Percentiles rank a stretch among this genome's conserved stretches.
Conservation (phyloP, 148 eudicot species). For the Rhododendron mucronatum region DNA sequence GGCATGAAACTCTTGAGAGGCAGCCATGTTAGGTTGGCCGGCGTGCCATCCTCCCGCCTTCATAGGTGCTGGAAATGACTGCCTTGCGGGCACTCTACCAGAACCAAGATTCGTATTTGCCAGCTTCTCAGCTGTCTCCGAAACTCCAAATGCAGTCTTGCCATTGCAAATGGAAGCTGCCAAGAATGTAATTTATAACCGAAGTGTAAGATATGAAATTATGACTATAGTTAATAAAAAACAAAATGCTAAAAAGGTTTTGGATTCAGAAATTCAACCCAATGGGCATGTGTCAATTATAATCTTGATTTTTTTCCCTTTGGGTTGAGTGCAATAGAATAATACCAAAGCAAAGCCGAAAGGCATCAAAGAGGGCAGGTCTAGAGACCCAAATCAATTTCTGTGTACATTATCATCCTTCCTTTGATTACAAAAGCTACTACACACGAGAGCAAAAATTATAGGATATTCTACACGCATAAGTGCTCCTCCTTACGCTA, state of each 20-base stretch:
- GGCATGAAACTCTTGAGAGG: constrained; percentile 27
- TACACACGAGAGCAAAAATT: not conserved
- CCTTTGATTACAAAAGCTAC: not conserved
- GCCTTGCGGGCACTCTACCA: constrained; percentile 15
- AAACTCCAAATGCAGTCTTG: constrained; percentile 27
- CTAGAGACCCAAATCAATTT: too few species aligned
- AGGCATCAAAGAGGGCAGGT: too few species aligned
- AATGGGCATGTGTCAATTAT: not conserved
- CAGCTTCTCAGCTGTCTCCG: constrained; percentile 36
- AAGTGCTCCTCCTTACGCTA: not conserved
- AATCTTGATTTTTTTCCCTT: not conserved
- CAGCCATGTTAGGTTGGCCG: constrained; percentile 26
- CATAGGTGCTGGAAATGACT: constrained; percentile 31
- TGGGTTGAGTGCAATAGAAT: not conserved
- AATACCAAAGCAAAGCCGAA: not conserved
- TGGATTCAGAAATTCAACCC: not conserved
- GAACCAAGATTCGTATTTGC: constrained; percentile 37
- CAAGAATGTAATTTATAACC: not conserved
- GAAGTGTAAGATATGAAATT: not conserved
- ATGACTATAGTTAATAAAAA: not conserved
- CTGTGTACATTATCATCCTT: too few species aligned
- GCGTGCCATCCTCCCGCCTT: constrained; percentile 50
- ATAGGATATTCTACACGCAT: not conserved
- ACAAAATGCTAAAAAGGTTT: not conserved
- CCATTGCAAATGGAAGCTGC: constrained; percentile 32